phyloP scores from a whole-genome alignment of 2,329 filamentous ascomycete species.

The Teratosphaeriaceae sp. region DNA sequence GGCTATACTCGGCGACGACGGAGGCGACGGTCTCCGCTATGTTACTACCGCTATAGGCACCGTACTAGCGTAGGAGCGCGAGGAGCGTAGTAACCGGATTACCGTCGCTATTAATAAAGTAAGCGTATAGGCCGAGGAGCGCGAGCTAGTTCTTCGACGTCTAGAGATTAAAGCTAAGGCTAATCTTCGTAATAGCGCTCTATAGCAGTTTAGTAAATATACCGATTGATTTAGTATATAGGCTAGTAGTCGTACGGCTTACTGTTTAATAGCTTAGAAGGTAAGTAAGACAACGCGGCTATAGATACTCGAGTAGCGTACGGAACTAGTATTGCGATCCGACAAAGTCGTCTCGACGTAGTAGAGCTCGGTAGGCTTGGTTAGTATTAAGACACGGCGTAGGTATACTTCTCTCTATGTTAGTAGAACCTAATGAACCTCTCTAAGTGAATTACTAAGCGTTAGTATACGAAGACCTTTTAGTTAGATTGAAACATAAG shows the following conservation, averaged over 20 bases:
- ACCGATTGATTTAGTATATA: constrained; percentile 3
- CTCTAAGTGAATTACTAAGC: no score
- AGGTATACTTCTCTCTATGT: no score
- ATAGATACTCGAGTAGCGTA: constrained; percentile 5
- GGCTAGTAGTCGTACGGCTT: constrained; percentile 1
- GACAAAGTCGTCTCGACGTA: no score
- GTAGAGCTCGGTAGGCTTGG: no score
- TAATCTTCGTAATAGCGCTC: constrained; percentile 4
- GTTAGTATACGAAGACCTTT: no score
- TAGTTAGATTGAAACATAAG: no score
- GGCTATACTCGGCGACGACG: constrained; percentile 8
- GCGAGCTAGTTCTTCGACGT: constrained; percentile 12
- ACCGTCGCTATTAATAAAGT: constrained; percentile 11
- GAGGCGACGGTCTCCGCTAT: constrained; percentile 4
- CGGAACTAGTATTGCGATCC: no score
- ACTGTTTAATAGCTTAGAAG: constrained; percentile 5
- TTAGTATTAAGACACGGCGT: no score
- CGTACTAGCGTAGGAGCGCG: constrained; percentile 7
- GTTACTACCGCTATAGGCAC: constrained; percentile 9
- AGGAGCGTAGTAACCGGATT: constrained; percentile 9
- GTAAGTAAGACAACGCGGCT: constrained; percentile 2
- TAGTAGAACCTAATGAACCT: no score
- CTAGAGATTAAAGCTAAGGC: constrained; percentile 17
- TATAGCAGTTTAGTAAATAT: constrained; percentile 1
- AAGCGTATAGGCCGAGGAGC: constrained; percentile 10